Base-by-base conservation (phyloP, 108 stramenopile species). In the Nitzschia palea region DNA sequence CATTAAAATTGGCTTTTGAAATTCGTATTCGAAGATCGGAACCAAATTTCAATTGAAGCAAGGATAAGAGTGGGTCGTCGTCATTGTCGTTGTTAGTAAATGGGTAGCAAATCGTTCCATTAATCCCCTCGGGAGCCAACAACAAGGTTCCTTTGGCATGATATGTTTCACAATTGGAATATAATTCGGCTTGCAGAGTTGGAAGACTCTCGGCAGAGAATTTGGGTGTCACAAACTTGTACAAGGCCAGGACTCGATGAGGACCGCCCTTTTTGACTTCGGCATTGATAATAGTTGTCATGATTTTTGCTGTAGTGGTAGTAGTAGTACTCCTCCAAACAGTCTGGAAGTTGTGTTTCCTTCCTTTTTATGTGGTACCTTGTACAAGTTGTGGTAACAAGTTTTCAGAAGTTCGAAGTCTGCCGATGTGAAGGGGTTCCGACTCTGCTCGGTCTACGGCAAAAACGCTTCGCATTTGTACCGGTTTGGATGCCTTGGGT, bases 81-180 rank as follows among this genome's bases (percentile, higher is more conserved):
- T 58, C 57, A 27, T 26, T 30, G 1, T 44, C 25, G 34, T 64
- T 53, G 20, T 37, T 27, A 36, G 44, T 44, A 28, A 66, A 74
- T 15, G 88, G 88, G 73, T 86, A 88, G 30, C 82, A 88, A 76
- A 93, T 86, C 0, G 91, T 93, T 25, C 91, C 91, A 68, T 93
- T 93, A 59, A 93, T 93, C 2, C 91, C 91, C 62, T 93, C 91
- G 8, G 73, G 61, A 1, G 91, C 86, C 1, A 89, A 22, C 65
- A 93, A 52, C 27, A 93, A 35, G 3, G 80, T 86, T n/a, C 90
- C 90, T 52, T 77, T 64, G 4, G 80, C 83, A 20, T 74, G 28
- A 40, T 62, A 22, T 20, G 55, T 17, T 28, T 68, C 55, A 44
- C 70, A 66, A 18, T 59, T 29, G 23, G 53, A 31, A 25, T 70